Evolutionary conservation across 257 asterid species (phyloP), one percentile per base, ranked within the genome.

Genomic region (Forsythia suspensa): DNA sequence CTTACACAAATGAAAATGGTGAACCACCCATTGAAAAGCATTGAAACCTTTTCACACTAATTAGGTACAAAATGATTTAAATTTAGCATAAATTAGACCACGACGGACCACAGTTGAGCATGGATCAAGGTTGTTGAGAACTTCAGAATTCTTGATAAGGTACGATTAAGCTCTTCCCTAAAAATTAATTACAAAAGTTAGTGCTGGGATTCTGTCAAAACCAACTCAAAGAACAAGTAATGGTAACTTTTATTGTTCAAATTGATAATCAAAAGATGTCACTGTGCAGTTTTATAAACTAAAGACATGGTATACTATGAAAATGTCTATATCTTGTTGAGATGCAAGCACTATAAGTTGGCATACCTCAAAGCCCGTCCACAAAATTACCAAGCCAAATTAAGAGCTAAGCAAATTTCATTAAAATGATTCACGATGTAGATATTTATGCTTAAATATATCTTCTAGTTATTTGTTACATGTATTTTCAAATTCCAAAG

Each of bases 1-100:
- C 6, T 1, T 55, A 55, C 65, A 55, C 57, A 69, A 21, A 37
- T 39, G 41, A 72, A 34, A 37, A 37, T 46, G 8, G 34, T 65
- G 11, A 74, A 73, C 20, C 38, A 68, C 38, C 65, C 70, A 37
- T 59, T 46, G 24, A 70, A 37, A 52, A 72, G n/a, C 79, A 83
- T 7, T 7, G 43, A n/a, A 5, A 40, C 40, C n/a, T 37, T 29
- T 36, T 37, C 37, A 15, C 9, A 10, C 69, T n/a, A 51, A 51
- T 48, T 21, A 29, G 0, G 39, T 34, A 71, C 18, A 63, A 67
- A 15, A 18, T 11, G 16, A 18, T 39, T 38, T 20, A 61, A 43
- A 18, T 29, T 29, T 63, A 59, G 11, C 71, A 71, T 24, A 61
- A 48, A 24, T 65, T 43, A 38, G 20, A 73, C 76, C 75, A 78